A percentile compares a stretch with the other conserved stretches of the same genome.
phyloP scores from a whole-genome alignment of 225 moss, liverwort and hornwort genomes.

The Straminergon stramineum region DNA sequence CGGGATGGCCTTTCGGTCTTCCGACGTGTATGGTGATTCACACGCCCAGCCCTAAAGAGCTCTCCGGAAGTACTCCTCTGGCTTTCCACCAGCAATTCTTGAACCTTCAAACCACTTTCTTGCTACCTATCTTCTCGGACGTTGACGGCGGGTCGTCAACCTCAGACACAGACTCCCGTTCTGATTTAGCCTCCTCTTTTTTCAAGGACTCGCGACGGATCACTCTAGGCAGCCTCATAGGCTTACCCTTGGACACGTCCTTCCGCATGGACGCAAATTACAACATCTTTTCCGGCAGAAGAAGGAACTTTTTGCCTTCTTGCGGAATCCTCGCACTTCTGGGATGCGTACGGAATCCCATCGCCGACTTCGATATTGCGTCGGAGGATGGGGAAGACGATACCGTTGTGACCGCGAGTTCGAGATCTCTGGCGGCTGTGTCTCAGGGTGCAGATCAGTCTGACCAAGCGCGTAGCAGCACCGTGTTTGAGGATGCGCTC shows the following conservation, averaged over 20 bases:
- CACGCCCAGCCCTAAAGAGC: background rate
- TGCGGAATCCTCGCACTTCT: conserved; percentile 30
- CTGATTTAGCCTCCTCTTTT: conserved; percentile 28
- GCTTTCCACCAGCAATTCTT: conserved; percentile 19
- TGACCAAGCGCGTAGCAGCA: conserved; percentile 3
- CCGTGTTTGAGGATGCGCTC: conserved; percentile 21
- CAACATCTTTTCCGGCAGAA: conserved; percentile 4
- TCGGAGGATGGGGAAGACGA: conserved; percentile 8
- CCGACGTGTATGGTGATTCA: conserved; percentile 15
- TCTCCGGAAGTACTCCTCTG: background rate
- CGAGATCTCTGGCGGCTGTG: conserved; percentile 9
- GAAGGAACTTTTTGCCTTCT: conserved; percentile 10
- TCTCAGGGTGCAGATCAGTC: background rate
- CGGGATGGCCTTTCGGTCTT: conserved; percentile 40
- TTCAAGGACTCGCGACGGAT: conserved; percentile 35
- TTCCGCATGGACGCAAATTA: conserved; percentile 12
- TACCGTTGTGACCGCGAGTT: background rate
- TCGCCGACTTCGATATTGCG: background rate
- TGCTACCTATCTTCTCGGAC: conserved; percentile 32
- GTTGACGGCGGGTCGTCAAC: conserved; percentile 9
- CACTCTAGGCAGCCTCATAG: conserved; percentile 36
- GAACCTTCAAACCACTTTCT: conserved; percentile 22
- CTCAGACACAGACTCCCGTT: conserved; percentile 29
- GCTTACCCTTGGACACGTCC: conserved; percentile 23
- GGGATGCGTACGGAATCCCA: conserved; percentile 7